Conservation (phyloP, 2,329 filamentous ascomycete species). For the Furcasterigmium furcatum region DNA sequence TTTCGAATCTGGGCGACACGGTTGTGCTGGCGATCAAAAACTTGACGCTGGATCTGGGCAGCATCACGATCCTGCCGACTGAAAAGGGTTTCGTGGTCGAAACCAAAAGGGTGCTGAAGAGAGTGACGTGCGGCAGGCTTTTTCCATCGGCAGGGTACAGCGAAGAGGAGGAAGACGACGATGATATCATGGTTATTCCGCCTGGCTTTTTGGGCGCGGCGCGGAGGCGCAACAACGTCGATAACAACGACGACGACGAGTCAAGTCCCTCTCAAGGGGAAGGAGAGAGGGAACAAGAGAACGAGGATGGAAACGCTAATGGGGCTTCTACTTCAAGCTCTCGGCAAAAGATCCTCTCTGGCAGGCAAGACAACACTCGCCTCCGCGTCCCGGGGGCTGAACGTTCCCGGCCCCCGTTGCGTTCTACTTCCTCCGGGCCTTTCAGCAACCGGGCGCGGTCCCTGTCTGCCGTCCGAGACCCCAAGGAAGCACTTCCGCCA, state of each 20-base stretch:
- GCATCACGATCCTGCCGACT: slow-evolving; percentile 58
- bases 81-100: slow-evolving; percentile 46
- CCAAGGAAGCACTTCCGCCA: slow-evolving; percentile 26
- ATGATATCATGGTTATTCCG: slow-evolving; percentile 23
- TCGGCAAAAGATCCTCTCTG: too few relatives aligned
- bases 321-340: too few relatives aligned
- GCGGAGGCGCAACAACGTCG: slow-evolving; percentile 10
- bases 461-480: slow-evolving; percentile 31
- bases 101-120: slow-evolving; percentile 32
- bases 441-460: slow-evolving; percentile 32
- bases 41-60: slow-evolving; percentile 52
- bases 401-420: neutral
- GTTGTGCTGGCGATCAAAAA: slow-evolving; percentile 63
- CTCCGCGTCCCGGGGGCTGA: neutral
- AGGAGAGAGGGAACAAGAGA: slow-evolving; percentile 9
- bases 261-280: slow-evolving; percentile 8
- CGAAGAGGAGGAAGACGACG: slow-evolving; percentile 20
- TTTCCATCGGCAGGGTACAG: slow-evolving; percentile 1
- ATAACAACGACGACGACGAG: slow-evolving; percentile 14
- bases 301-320: slow-evolving; percentile 3
- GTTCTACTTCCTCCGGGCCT: neutral
- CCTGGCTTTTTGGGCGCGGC: slow-evolving; percentile 38
- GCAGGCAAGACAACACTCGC: neutral
- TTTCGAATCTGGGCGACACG: slow-evolving; percentile 81
- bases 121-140: slow-evolving; percentile 6